Percentiles rank a stretch among this genome's conserved stretches.
phyloP scores from a whole-genome alignment of 371 early-diverging fungal species.

The Rhizopus arrhizus region DNA sequence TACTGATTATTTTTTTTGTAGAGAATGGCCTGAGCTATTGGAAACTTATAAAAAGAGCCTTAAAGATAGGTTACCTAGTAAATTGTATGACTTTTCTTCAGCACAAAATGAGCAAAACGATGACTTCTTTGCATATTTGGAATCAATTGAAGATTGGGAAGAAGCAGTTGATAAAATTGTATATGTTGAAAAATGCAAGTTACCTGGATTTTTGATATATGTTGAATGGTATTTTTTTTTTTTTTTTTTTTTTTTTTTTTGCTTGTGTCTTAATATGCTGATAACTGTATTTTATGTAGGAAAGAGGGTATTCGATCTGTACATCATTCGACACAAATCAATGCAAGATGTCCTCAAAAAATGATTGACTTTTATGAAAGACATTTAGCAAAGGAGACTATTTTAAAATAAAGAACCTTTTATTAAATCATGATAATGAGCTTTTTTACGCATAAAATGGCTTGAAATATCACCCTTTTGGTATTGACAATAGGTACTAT shows the following conservation, averaged over 20 bases:
- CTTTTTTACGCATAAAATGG: too few relatives aligned
- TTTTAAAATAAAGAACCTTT: background rate
- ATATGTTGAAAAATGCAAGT: slow-evolving; percentile 18
- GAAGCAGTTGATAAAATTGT: slow-evolving; percentile 13
- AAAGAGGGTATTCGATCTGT: slow-evolving; percentile 26
- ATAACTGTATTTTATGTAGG: slow-evolving; percentile 8
- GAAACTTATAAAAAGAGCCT: slow-evolving; percentile 1
- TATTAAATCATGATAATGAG: too few relatives aligned
- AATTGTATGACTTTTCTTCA: too few relatives aligned
- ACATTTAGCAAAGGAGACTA: background rate
- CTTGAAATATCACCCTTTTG: background rate
- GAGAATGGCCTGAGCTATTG: slow-evolving; percentile 27
- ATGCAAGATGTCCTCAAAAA: slow-evolving; percentile 29
- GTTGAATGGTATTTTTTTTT: slow-evolving; percentile 19
- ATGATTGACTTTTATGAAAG: slow-evolving; percentile 7
- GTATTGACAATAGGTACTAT: too few relatives aligned
- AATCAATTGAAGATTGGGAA: slow-evolving; percentile 23
- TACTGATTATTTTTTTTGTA: background rate
- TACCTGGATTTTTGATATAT: slow-evolving; percentile 21
- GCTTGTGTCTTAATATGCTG: background rate
- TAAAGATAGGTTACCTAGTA: background rate
- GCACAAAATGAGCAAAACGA: slow-evolving; percentile 1
- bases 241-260: background rate
- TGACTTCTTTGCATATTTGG: slow-evolving; percentile 5
- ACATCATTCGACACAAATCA: slow-evolving; percentile 29